Conservation (phyloP, 179 eudicot genomes). For the Spergularia azorica region DNA sequence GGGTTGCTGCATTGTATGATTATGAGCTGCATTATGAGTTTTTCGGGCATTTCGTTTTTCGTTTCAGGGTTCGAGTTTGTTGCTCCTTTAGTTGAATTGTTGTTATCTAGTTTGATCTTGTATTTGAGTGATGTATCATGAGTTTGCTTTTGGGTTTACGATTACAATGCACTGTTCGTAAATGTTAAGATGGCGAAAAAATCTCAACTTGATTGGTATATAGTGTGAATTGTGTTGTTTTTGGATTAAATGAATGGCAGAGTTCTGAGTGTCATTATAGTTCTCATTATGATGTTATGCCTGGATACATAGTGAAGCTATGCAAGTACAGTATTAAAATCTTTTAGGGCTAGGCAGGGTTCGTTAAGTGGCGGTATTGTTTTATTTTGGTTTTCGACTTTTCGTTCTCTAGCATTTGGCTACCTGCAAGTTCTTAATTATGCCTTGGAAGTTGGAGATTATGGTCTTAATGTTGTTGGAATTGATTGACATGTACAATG, state of each 20-base stretch:
- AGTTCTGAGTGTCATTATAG: neutral
- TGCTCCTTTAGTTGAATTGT: neutral
- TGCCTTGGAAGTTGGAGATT: slow-evolving; percentile 5
- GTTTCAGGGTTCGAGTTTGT: neutral
- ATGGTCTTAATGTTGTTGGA: slow-evolving; percentile 10
- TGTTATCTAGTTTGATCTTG: neutral
- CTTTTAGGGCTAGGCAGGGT: too few relatives aligned
- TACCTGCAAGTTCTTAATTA: neutral
- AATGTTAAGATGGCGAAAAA: neutral
- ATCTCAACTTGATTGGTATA: neutral
- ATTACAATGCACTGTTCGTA: neutral
- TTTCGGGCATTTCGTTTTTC: too few relatives aligned
- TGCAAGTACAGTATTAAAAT: neutral
- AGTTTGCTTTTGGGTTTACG: neutral
- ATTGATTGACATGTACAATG: slow-evolving; percentile 23
- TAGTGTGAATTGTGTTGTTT: neutral
- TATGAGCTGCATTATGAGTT: neutral
- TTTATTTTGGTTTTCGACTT: neutral
- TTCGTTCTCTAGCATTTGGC: neutral
- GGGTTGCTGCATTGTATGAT: neutral
- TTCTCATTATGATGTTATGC: neutral
- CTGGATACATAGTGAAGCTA: neutral
- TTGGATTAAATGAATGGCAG: neutral
- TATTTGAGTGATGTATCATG: neutral
- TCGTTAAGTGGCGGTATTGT: neutral